Percentiles rank a stretch among this genome's conserved stretches.
phyloP scores from a whole-genome alignment of 176 grass and related monocot species.

The Avena eriantha region DNA sequence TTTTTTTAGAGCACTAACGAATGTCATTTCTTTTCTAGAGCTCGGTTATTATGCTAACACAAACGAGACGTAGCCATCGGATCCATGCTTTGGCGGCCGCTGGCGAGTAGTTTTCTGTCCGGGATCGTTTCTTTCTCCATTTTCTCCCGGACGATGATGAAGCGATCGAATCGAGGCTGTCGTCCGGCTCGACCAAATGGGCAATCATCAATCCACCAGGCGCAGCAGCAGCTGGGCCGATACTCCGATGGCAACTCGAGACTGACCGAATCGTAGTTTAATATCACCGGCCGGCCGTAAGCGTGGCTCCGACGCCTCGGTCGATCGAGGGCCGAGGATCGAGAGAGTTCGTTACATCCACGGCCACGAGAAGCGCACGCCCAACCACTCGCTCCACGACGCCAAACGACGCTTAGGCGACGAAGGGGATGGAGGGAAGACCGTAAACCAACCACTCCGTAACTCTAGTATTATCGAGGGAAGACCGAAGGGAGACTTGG shows the following conservation, averaged over 20 bases:
- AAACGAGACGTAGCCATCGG: constrained; percentile 28
- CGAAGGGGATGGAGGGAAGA: neutral
- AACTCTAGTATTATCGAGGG: no score
- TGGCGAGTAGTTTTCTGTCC: constrained; percentile 38
- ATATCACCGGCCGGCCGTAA: constrained; percentile 31
- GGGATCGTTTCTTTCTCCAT: neutral
- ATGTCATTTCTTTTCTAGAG: constrained; percentile 24
- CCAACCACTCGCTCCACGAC: constrained; percentile 47
- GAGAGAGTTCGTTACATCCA: constrained; percentile 24
- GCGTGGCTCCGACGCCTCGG: constrained; percentile 40
- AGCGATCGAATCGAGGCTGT: neutral
- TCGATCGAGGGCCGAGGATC: neutral
- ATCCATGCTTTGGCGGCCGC: constrained; percentile 18
- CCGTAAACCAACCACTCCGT: no score
- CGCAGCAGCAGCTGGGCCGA: neutral
- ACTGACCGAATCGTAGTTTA: constrained; percentile 47
- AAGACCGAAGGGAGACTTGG: neutral
- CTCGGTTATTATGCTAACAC: constrained; percentile 1
- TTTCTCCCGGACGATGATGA: neutral
- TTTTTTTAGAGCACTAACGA: no score
- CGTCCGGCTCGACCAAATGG: neutral
- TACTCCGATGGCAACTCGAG: constrained; percentile 38
- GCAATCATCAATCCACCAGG: constrained; percentile 31
- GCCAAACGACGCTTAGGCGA: constrained; percentile 42
- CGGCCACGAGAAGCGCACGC: neutral